A percentile compares a stretch with the other conserved stretches of the same genome.
Evolutionary conservation across 2,329 filamentous ascomycete species (phyloP).

Genomic region (Exserohilum rostratum): DNA sequence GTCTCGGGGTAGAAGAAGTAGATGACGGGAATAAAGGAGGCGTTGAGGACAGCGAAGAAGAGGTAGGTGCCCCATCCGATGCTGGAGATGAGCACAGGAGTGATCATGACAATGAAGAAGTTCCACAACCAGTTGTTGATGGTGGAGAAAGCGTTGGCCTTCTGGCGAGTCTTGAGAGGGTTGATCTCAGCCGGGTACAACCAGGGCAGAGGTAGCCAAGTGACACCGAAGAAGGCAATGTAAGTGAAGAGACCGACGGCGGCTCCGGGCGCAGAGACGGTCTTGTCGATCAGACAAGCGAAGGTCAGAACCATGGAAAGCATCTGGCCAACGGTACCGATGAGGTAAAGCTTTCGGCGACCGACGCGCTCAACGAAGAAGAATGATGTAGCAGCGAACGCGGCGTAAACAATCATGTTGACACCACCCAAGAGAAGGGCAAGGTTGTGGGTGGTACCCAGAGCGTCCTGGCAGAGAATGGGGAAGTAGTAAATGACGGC

Average conservation of each 20-base stretch:
- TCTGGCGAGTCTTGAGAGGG: conserved; percentile 61
- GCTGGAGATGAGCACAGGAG: conserved; percentile 46
- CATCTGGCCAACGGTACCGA: conserved; percentile 58
- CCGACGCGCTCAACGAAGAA: conserved; percentile 69
- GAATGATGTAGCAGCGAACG: conserved; percentile 66
- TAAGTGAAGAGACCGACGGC: conserved; percentile 71
- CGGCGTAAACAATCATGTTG: conserved; percentile 62
- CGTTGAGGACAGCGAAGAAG: conserved; percentile 61
- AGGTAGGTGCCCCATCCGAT: conserved; percentile 53
- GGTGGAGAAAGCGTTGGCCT: conserved; percentile 62
- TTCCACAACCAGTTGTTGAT: conserved; percentile 64
- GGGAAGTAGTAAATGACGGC: conserved; percentile 56
- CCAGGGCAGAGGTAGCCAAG: conserved; percentile 70
- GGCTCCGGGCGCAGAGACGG: conserved; percentile 53
- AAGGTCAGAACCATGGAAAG: conserved; percentile 53
- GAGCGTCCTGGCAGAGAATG: conserved; percentile 56
- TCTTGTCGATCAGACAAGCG: conserved; percentile 47
- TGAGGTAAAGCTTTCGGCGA: conserved; percentile 52
- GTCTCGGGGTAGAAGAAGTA: conserved; percentile 65
- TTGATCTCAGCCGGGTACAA: conserved; percentile 59
- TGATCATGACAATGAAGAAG: conserved; percentile 53
- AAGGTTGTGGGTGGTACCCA: conserved; percentile 55
- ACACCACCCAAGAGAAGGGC: conserved; percentile 55
- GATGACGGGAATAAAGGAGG: conserved; percentile 58
- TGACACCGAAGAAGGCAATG: conserved; percentile 71